phyloP scores from a whole-genome alignment of 805 yeast genomes.

The Suhomyces tanzawaensis region DNA sequence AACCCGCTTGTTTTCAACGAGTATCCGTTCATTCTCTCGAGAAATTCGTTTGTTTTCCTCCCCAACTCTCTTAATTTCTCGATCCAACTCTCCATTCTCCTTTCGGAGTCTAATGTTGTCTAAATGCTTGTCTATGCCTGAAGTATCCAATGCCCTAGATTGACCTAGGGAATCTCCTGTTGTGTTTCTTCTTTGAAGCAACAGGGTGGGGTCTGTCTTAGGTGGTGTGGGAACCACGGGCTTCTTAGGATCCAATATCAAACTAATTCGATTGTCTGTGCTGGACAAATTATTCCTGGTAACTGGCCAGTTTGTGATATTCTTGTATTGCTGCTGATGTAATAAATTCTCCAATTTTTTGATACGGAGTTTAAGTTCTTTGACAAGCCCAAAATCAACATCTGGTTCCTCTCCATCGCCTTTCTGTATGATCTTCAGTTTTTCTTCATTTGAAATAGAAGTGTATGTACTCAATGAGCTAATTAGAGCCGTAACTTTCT shows the following conservation, averaged over 20 bases:
- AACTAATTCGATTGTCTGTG: slow-evolving; percentile 14
- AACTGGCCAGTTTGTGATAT: slow-evolving; percentile 48
- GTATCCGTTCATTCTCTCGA: background rate
- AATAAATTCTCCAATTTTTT: slow-evolving; percentile 72
- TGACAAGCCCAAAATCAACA: slow-evolving; percentile 39
- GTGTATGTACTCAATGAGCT: slow-evolving; percentile 30
- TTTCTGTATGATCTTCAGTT: slow-evolving; percentile 13
- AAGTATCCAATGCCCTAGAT: slow-evolving; percentile 30
- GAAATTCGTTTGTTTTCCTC: slow-evolving; percentile 1
- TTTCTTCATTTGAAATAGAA: slow-evolving; percentile 19
- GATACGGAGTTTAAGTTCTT: slow-evolving; percentile 69
- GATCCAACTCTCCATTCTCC: slow-evolving; percentile 22
- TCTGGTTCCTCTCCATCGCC: slow-evolving; percentile 23
- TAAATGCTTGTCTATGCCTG: slow-evolving; percentile 41
- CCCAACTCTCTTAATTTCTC: background rate
- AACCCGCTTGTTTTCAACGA: background rate
- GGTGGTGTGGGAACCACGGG: slow-evolving; percentile 3
- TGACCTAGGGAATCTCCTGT: slow-evolving; percentile 4
- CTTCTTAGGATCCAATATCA: slow-evolving; percentile 15
- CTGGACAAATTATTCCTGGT: slow-evolving; percentile 12
- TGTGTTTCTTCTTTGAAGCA: slow-evolving; percentile 21
- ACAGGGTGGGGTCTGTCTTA: slow-evolving; percentile 24
- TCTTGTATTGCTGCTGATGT: slow-evolving; percentile 67
- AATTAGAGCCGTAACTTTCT: slow-evolving; percentile 29
- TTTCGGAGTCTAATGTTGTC: slow-evolving; percentile 39